Evolutionary conservation across 352 stramenopile genomes (phyloP).

Genomic region (Phytophthora pisi): DNA sequence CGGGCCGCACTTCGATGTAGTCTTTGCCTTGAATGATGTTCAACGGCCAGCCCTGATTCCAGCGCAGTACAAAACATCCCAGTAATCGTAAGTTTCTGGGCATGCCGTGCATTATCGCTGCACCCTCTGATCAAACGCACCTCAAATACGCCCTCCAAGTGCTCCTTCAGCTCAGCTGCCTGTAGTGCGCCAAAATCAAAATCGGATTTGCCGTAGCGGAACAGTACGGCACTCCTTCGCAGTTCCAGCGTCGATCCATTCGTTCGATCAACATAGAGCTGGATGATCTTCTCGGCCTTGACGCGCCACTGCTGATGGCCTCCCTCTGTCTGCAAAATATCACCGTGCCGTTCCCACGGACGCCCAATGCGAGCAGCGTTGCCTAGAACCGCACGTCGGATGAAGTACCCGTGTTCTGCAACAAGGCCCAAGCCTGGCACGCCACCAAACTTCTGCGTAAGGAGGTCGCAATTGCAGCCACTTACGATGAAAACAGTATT

Average conservation of each 20-base stretch:
- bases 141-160: conserved; percentile 94
- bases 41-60: conserved; percentile 68
- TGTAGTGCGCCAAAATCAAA: conserved; percentile 98
- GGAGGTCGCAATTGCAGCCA: conserved; percentile 95
- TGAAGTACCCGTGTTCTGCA: conserved; percentile 99
- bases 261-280: conserved; percentile 98
- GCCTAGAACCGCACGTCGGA: conserved; percentile 64
- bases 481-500: conserved; percentile 99
- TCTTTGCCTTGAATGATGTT: conserved; percentile 91
- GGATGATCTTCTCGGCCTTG: conserved; percentile 95
- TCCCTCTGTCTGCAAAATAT: conserved; percentile 63
- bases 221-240: conserved; percentile 97
- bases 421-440: conserved; percentile 96
- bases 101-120: too few species aligned
- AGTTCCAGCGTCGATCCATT: conserved; percentile 98
- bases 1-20: conserved; percentile 98
- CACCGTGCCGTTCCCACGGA: conserved; percentile 74
- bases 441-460: conserved; percentile 94
- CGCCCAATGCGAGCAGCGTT: conserved; percentile 71
- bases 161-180: conserved; percentile 96
- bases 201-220: conserved; percentile 98
- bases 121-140: conserved; percentile 18
- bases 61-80: neutral
- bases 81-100: neutral
- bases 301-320: conserved; percentile 91